Evolutionary conservation across 1,284 basidiomycete species (phyloP), one percentile per base, ranked within the genome.

Genomic region (Cryptococcus sp.): DNA sequence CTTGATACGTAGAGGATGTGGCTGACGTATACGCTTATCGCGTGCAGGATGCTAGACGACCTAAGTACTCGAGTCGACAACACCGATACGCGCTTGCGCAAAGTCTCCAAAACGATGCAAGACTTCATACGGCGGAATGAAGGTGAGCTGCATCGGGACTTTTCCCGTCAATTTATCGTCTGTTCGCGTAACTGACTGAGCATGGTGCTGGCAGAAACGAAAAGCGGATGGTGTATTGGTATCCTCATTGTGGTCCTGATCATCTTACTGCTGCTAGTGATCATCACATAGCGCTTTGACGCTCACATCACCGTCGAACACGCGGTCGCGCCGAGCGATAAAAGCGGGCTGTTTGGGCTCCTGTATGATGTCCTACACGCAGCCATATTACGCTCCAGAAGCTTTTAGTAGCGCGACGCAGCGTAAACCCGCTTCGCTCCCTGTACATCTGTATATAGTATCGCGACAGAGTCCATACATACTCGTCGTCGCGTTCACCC

Each of bases 91-190:
- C 88, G 88, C 65, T 81, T 95, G 3, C 81, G 76, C 35, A 82
- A 80, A 51, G 90, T 90, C 6, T 87, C 89, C 83, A 82, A 78
- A 42, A 83, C 82, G 61, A 85, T 96, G 85, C 83, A 85, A 61
- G 86, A 86, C 59, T 92, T 95, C 74, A 83, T 93, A 46, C 83
- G 88, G 38, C 84, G 93, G 52, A 90, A 90, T 3, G 90, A 93
- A 81, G 89, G 88, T 87, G 59, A 48, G 81, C 67, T 16, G 17
- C 16, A 3, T 15, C 30, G 6, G 25, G 30, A 35, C n/a, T 10
- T 25, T 49, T 13, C 48, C 16, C 17, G 8, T 40, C 3, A n/a
- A 38, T 2, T 38, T 46, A 3, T 25, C 19, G 4, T 41, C 11
- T 47, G 48, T 7, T 22, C 45, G 7, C 15, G 20, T 11, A 39